A percentile compares a stretch with the other conserved stretches of the same genome.
phyloP scores from a whole-genome alignment of 2,329 filamentous ascomycete genomes.

The Cryphonectria nitschkei region DNA sequence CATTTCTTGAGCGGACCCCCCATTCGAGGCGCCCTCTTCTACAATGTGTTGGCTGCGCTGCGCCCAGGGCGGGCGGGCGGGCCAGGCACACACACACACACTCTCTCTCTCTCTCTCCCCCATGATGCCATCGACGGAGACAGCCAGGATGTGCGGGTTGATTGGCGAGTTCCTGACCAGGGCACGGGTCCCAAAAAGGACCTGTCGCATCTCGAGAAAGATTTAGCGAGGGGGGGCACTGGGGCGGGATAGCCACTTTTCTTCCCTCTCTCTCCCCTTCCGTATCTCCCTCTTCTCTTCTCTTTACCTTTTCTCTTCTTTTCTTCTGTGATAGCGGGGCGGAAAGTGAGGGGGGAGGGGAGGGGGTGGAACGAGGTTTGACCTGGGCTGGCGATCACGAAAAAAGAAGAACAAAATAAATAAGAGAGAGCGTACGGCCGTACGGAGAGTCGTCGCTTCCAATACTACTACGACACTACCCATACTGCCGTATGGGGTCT shows the following conservation, averaged over 20 bases:
- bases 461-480: neutral
- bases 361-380: neutral
- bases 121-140: neutral
- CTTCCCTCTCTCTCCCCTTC: neutral
- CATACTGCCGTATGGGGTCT: neutral
- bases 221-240: constrained; percentile 18
- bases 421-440: neutral
- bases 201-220: constrained; percentile 28
- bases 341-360: neutral
- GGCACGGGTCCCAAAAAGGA: constrained; percentile 5
- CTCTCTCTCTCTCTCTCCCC: no score
- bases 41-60: neutral
- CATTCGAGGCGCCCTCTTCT: no score
- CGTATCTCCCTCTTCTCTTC: no score
- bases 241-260: constrained; percentile 23
- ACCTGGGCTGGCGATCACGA: neutral
- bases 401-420: neutral
- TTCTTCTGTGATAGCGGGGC: neutral
- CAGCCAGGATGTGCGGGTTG: neutral
- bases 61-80: no score
- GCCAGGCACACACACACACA: neutral
- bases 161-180: constrained; percentile 6
- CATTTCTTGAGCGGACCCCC: no score
- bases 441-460: neutral
- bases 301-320: no score